Evolutionary conservation across 2,329 filamentous ascomycete genomes (phyloP).

Genomic region (Thielaviopsis punctulata): DNA sequence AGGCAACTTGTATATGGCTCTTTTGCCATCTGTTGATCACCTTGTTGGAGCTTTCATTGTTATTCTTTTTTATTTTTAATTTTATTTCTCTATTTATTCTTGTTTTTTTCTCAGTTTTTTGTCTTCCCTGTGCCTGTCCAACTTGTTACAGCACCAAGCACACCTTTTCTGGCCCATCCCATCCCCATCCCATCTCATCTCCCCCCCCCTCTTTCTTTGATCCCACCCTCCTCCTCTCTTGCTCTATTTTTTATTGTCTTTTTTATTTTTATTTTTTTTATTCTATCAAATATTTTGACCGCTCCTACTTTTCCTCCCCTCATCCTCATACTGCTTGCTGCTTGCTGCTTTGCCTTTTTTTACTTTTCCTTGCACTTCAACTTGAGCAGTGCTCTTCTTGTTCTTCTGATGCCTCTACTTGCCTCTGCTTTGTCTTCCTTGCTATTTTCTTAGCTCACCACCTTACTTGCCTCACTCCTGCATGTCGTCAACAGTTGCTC

Average conservation of each 20-base stretch:
- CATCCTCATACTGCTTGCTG: not conserved
- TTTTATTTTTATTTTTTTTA: constrained; percentile 5
- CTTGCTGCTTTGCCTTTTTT: not conserved
- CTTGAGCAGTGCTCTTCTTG: too few relatives aligned
- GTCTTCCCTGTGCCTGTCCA: not conserved
- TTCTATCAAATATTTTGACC: not conserved
- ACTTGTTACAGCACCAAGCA: not conserved
- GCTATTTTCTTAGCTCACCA: not conserved
- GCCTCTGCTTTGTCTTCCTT: not conserved
- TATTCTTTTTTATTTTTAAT: not conserved
- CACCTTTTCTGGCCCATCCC: not conserved
- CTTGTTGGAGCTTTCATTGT: not conserved
- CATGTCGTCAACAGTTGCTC: not conserved
- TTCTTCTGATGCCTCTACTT: not conserved
- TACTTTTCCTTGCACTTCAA: not conserved
- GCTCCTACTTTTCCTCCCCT: not conserved
- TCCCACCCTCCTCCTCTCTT: not conserved
- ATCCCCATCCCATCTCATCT: not conserved
- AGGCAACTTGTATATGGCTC: too few relatives aligned
- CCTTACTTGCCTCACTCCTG: not conserved
- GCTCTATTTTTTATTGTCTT: too few relatives aligned
- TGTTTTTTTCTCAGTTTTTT: not conserved
- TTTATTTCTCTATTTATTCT: not conserved
- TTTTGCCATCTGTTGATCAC: not conserved
- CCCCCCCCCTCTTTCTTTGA: not conserved